Conservation (phyloP, 495 filamentous ascomycete species). For the Xylaria longipes region DNA sequence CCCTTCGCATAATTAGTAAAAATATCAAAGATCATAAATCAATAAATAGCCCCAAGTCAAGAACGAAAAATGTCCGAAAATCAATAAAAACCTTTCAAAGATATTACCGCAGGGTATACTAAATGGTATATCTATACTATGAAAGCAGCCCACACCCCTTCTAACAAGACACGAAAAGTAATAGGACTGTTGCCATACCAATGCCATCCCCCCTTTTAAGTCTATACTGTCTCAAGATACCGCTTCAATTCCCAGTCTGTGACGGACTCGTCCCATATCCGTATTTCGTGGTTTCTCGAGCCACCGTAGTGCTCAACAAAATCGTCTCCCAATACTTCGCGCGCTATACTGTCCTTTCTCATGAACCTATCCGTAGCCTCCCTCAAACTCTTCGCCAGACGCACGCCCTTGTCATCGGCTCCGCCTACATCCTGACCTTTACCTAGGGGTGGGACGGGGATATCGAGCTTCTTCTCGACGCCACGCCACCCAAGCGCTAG, state of each 20-base stretch:
- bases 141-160: neutral
- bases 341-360: conserved; percentile 76
- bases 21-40: neutral
- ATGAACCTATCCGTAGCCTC: conserved; percentile 82
- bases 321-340: conserved; percentile 90
- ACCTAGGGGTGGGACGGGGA: conserved; percentile 80
- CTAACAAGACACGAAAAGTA: neutral
- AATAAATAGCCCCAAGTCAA: neutral
- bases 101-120: conserved; percentile 1
- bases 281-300: conserved; percentile 88
- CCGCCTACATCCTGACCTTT: conserved; percentile 82
- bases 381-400: conserved; percentile 80
- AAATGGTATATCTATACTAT: conserved; percentile 18
- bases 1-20: neutral
- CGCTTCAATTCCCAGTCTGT: conserved; percentile 86
- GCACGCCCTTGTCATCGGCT: conserved; percentile 65
- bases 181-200: neutral
- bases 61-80: neutral
- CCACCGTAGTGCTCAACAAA: conserved; percentile 97
- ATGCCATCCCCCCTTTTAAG: neutral
- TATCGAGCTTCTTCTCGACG: conserved; percentile 85
- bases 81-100: neutral
- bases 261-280: conserved; percentile 92
- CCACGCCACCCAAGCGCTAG: conserved; percentile 87
- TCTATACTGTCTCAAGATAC: conserved; percentile 75